A percentile compares a stretch with the other conserved stretches of the same genome.
phyloP scores from a whole-genome alignment of 306 rosid species.

The Sphenostylis stenocarpa region DNA sequence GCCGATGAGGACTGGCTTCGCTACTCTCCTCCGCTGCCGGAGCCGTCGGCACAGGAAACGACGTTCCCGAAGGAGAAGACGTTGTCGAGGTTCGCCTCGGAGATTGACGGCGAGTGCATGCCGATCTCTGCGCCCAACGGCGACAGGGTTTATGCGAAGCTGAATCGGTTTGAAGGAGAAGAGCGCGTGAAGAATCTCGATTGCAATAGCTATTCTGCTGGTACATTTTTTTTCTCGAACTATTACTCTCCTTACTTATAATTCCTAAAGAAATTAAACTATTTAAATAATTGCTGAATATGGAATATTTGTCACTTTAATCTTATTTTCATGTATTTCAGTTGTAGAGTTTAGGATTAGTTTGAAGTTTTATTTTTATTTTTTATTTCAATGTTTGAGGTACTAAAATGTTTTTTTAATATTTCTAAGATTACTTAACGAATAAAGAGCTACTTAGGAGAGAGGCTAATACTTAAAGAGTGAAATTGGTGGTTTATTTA shows the following conservation, averaged over 20 bases:
- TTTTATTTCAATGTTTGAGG: neutral
- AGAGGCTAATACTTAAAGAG: neutral
- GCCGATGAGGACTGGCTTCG: conserved; percentile 59
- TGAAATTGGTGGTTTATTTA: neutral
- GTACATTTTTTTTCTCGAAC: conserved; percentile 35
- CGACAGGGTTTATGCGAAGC: conserved; percentile 81
- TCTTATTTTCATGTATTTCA: neutral
- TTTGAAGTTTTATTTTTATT: neutral
- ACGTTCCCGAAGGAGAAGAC: conserved; percentile 51
- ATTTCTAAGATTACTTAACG: neutral
- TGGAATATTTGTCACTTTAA: neutral
- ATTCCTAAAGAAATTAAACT: neutral
- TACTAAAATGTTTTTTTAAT: neutral
- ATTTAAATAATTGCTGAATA: neutral
- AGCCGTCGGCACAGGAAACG: conserved; percentile 27
- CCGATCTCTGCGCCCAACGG: conserved; percentile 85
- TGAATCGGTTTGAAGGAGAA: conserved; percentile 49
- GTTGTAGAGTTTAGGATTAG: neutral
- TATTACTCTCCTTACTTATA: neutral
- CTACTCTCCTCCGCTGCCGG: conserved; percentile 42
- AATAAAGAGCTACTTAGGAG: neutral
- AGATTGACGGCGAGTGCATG: conserved; percentile 83
- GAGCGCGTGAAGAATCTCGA: conserved; percentile 46
- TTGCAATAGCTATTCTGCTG: conserved; percentile 43
- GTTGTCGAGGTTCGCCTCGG: conserved; percentile 68